Percentiles rank a stretch among this genome's conserved stretches.
Conservation (phyloP, 2,329 filamentous ascomycete genomes). For the Claviceps humidiphila region DNA sequence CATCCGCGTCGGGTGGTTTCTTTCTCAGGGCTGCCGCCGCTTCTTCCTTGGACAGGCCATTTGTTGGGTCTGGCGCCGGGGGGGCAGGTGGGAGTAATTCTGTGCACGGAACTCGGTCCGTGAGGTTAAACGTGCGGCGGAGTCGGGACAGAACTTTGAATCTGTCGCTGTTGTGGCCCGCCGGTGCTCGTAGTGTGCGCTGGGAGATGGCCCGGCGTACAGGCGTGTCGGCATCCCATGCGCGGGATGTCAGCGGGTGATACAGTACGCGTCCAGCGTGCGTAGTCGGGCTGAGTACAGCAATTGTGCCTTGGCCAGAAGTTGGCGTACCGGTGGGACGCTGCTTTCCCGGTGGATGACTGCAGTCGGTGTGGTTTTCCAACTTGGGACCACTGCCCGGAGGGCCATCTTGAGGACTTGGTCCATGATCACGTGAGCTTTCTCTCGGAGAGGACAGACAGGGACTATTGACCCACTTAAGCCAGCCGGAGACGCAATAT, state of each 20-base stretch:
- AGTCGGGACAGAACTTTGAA: background rate
- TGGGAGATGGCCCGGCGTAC: background rate
- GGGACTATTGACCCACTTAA: no score
- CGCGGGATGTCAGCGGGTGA: background rate
- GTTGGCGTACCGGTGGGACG: background rate
- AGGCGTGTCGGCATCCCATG: background rate
- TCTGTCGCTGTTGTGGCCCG: no score
- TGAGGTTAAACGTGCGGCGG: background rate
- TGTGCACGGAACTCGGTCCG: background rate
- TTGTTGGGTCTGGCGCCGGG: background rate
- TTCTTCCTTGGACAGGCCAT: background rate
- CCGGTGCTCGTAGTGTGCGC: no score
- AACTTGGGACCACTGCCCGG: background rate
- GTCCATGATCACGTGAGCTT: conserved; percentile 4
- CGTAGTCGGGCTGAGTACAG: background rate
- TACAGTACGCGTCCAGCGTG: background rate
- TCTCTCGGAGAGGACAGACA: conserved; percentile 1
- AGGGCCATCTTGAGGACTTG: no score
- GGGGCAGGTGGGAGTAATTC: background rate
- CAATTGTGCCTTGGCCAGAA: background rate
- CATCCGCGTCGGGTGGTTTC: background rate
- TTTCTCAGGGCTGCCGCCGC: background rate
- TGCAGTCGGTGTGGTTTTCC: background rate
- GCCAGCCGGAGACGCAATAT: no score
- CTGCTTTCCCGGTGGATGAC: background rate